Conservation (phyloP, 257 asterid species). For the Nyctanthes arbortristis region DNA sequence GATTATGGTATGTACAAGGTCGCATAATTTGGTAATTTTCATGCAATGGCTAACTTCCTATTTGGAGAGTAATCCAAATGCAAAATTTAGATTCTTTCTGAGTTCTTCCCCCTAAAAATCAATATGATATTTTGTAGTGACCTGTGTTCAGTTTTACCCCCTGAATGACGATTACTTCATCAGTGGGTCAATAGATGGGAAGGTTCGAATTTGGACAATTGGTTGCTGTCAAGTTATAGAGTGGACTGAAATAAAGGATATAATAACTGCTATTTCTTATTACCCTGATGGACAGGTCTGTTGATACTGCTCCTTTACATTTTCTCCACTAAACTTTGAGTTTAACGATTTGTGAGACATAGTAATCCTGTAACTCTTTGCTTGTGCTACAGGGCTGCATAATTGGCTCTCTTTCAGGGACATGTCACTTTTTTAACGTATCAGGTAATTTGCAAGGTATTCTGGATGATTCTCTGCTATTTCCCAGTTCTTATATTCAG, state of each 20-base stretch:
- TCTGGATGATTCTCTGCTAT: background rate
- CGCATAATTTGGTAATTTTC: background rate
- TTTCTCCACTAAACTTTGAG: background rate
- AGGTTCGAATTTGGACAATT: constrained; percentile 82
- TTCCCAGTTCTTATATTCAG: background rate
- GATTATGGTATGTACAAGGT: constrained; percentile 65
- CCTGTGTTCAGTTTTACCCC: constrained; percentile 82
- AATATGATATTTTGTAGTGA: constrained; percentile 58
- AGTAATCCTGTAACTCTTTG: constrained; percentile 9
- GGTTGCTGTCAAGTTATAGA: constrained; percentile 69
- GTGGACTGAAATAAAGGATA: constrained; percentile 83
- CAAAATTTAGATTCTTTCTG: constrained; percentile 7
- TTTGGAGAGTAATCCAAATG: background rate
- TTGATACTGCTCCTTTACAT: constrained; percentile 5
- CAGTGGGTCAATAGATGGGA: constrained; percentile 96
- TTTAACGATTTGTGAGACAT: constrained; percentile 3
- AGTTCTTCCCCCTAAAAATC: constrained; percentile 24
- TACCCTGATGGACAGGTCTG: constrained; percentile 86
- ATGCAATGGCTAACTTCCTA: background rate
- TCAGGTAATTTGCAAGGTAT: constrained; percentile 61
- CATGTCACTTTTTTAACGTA: constrained; percentile 63
- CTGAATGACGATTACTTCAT: constrained; percentile 69
- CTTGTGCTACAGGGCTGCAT: constrained; percentile 68
- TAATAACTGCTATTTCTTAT: constrained; percentile 84
- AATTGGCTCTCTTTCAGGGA: constrained; percentile 74